A percentile compares a stretch with the other conserved stretches of the same genome.
phyloP scores from a whole-genome alignment of 2,329 filamentous ascomycete genomes.

The Xylaria sp. region DNA sequence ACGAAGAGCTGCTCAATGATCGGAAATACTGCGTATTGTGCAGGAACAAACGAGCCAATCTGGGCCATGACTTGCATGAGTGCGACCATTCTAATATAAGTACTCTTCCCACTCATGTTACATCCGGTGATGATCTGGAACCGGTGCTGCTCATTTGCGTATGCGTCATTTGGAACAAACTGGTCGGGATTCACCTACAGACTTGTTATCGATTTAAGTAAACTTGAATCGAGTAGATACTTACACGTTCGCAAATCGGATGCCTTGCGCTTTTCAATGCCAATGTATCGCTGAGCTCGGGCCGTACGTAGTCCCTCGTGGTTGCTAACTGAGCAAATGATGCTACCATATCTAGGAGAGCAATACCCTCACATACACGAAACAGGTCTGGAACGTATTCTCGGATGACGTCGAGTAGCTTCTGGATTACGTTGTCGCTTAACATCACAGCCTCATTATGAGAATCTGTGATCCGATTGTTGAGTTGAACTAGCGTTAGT shows the following conservation, averaged over 20 bases:
- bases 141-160: constrained; percentile 79
- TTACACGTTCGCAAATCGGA: constrained; percentile 77
- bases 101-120: constrained; percentile 99
- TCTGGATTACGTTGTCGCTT: constrained; percentile 80
- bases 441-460: constrained; percentile 85
- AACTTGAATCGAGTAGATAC: background rate
- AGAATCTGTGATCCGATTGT: constrained; percentile 78
- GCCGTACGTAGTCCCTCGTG: constrained; percentile 67
- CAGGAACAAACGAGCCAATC: constrained; percentile 89
- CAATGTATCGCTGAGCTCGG: constrained; percentile 73
- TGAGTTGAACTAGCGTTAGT: constrained; percentile 82
- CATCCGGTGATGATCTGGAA: constrained; percentile 96
- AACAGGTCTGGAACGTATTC: constrained; percentile 78
- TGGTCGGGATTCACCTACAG: constrained; percentile 67
- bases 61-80: constrained; percentile 93
- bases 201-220: constrained; percentile 16
- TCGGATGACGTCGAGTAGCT: constrained; percentile 77
- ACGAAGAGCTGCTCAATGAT: constrained; percentile 88
- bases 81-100: constrained; percentile 87
- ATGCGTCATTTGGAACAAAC: constrained; percentile 91
- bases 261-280: constrained; percentile 81
- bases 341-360: constrained; percentile 85
- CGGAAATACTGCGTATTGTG: constrained; percentile 82
- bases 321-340: constrained; percentile 81
- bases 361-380: constrained; percentile 85